Percentiles rank a stretch among this genome's conserved stretches.
Evolutionary conservation across 1,284 basidiomycete genomes (phyloP).

Genomic region (Apiotrichum akiyoshidainum): DNA sequence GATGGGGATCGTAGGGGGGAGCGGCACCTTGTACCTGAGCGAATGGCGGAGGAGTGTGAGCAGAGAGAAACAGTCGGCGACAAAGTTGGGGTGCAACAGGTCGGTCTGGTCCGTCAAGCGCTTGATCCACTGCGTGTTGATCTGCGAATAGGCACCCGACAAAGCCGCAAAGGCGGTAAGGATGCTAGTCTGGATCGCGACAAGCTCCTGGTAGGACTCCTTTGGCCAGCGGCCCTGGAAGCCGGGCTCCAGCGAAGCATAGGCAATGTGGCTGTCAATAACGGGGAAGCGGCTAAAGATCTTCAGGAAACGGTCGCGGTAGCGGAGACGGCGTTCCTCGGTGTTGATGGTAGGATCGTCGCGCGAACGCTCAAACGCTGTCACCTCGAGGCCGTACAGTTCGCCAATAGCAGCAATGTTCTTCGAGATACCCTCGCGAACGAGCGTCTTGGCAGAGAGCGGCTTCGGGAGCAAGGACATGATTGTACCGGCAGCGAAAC

Average conservation of each 20-base stretch:
- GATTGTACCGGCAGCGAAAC: slow-evolving; percentile 45
- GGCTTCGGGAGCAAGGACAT: slow-evolving; percentile 48
- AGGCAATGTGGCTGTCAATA: slow-evolving; percentile 33
- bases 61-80: slow-evolving; percentile 43
- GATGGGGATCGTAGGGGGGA: slow-evolving; percentile 47
- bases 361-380: slow-evolving; percentile 31
- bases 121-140: slow-evolving; percentile 34
- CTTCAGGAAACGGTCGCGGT: slow-evolving; percentile 31
- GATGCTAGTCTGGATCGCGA: slow-evolving; percentile 30
- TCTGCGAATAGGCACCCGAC: slow-evolving; percentile 34
- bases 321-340: slow-evolving; percentile 21
- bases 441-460: slow-evolving; percentile 36
- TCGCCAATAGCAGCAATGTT: slow-evolving; percentile 39
- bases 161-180: slow-evolving; percentile 37
- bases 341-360: slow-evolving; percentile 16
- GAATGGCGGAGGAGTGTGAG: slow-evolving; percentile 43
- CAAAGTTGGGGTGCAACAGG: slow-evolving; percentile 45
- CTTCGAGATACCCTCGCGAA: slow-evolving; percentile 39
- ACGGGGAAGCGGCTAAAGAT: slow-evolving; percentile 25
- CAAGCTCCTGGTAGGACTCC: slow-evolving; percentile 34
- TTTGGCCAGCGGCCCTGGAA: slow-evolving; percentile 48
- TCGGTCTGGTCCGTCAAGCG: slow-evolving; percentile 23
- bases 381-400: slow-evolving; percentile 42
- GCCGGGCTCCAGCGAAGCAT: slow-evolving; percentile 38
- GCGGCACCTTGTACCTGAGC: slow-evolving; percentile 31